Evolutionary conservation across 2,329 filamentous ascomycete species (phyloP), one percentile per base, ranked within the genome.

Genomic region (Aspergillus neotritici): DNA sequence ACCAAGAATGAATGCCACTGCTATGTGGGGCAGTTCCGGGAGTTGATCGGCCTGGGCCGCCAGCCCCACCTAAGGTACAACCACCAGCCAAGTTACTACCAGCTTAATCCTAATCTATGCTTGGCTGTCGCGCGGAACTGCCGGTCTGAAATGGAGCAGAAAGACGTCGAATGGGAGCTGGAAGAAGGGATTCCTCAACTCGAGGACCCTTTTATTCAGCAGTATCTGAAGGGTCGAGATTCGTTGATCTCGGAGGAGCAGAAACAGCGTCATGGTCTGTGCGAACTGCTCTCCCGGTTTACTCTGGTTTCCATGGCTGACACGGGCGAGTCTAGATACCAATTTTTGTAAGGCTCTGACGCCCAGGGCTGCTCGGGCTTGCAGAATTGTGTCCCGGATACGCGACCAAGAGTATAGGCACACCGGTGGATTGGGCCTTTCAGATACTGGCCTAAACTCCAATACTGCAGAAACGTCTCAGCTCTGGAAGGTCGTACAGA

Each of bases 401-500:
- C 82, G 89, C 34, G 77, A 80, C 40, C 79, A 87, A 56, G 91
- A 97, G 69, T 79, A 83, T 57, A 72, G 76, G 40, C 83, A 80
- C 21, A 25, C 21, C 7, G 21, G 21, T 25, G 7, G 21, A 25
- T 25, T 9, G 9, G 21, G 9, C 7, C 7, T 8, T 25, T 25
- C 6, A 9, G n/a, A n/a, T n/a, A n/a, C n/a, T n/a, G n/a, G n/a
- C n/a, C n/a, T n/a, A n/a, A n/a, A n/a, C n/a, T 25, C 21, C 21
- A 25, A 3, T 25, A 6, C 21, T 9, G 94, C 95, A 80, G 87
- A 94, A 66, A 75, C 75, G 54, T 94, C 87, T 11, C 82, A 82
- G 58, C 74, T 96, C 16, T 97, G 88, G 88, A 77, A 81, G 51
- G 93, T 96, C 55, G 78, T 95, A 12, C 79, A 83, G 46, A 78